These are phyloP conservation scores for Solanum chiquidenum DNA, from an alignment of 257 asterid species.

Conservation along the genomic window DNA sequence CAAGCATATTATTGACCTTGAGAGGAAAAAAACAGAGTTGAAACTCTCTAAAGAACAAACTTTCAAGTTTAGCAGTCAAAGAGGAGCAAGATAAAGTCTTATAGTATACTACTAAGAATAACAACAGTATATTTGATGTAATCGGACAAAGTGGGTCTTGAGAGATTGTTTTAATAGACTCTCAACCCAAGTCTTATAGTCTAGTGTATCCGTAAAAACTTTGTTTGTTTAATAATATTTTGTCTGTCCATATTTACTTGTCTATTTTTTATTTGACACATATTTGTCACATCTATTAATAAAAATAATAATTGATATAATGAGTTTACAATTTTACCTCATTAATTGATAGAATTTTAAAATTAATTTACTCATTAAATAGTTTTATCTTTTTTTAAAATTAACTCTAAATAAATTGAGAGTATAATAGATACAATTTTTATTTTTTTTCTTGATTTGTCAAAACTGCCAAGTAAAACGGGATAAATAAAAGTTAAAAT, in stretches of 20 bases:
- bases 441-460: background rate
- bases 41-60: background rate
- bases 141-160: background rate
- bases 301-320: too few relatives aligned
- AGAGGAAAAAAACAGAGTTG: background rate
- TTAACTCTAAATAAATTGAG: too few relatives aligned
- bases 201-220: background rate
- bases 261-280: too few relatives aligned
- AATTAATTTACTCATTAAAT: background rate
- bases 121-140: background rate
- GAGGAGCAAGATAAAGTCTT: background rate
- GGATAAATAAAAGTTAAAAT: too few relatives aligned
- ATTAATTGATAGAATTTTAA: too few relatives aligned
- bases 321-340: too few relatives aligned
- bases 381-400: background rate
- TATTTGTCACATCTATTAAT: too few relatives aligned
- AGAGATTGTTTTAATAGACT: background rate
- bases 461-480: background rate
- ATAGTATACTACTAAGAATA: background rate
- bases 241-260: too few relatives aligned
- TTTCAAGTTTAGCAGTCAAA: background rate
- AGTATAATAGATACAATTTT: too few relatives aligned
- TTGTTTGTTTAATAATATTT: background rate
- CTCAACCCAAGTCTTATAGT: background rate
- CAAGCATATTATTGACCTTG: background rate